A percentile compares a stretch with the other conserved stretches of the same genome.
These are phyloP conservation scores for Pythium monospermum DNA, from an alignment of 352 stramenopile genomes.

Conservation along the genomic window DNA sequence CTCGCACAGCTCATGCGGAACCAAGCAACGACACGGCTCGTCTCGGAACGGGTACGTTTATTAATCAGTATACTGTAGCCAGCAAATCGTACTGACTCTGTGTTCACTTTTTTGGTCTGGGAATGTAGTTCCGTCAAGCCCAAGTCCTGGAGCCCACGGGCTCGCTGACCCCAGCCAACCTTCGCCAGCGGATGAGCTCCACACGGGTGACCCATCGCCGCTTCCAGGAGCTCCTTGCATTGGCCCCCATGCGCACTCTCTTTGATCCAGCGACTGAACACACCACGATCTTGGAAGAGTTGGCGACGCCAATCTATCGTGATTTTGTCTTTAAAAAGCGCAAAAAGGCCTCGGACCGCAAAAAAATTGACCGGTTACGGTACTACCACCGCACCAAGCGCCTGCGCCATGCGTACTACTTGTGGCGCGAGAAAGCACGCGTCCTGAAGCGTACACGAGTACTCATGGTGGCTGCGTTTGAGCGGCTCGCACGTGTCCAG, in stretches of 20 bases:
- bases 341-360: constrained; percentile 42
- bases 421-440: constrained; percentile 30
- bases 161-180: constrained; percentile 12
- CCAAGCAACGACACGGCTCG: constrained; percentile 37
- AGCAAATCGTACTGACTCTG: background rate
- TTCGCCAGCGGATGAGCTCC: constrained; percentile 21
- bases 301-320: constrained; percentile 49
- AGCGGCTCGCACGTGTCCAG: constrained; percentile 29
- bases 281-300: constrained; percentile 51
- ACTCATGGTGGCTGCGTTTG: constrained; percentile 26
- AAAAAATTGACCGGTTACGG: constrained; percentile 45
- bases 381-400: constrained; percentile 43
- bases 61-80: background rate
- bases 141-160: constrained; percentile 33
- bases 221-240: constrained; percentile 39
- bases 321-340: constrained; percentile 38
- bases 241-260: constrained; percentile 38
- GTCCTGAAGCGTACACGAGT: constrained; percentile 32
- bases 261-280: constrained; percentile 35
- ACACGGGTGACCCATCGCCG: constrained; percentile 38
- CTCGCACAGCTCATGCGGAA: constrained; percentile 50
- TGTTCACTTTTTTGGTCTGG: background rate
- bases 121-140: constrained; percentile 38
- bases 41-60: constrained; percentile 46
- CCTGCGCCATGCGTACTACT: constrained; percentile 32